A percentile compares a stretch with the other conserved stretches of the same genome.
These are phyloP conservation scores for Lasiosphaeriaceae sp. DNA, from an alignment of 495 filamentous ascomycete genomes.

Conservation along the genomic window DNA sequence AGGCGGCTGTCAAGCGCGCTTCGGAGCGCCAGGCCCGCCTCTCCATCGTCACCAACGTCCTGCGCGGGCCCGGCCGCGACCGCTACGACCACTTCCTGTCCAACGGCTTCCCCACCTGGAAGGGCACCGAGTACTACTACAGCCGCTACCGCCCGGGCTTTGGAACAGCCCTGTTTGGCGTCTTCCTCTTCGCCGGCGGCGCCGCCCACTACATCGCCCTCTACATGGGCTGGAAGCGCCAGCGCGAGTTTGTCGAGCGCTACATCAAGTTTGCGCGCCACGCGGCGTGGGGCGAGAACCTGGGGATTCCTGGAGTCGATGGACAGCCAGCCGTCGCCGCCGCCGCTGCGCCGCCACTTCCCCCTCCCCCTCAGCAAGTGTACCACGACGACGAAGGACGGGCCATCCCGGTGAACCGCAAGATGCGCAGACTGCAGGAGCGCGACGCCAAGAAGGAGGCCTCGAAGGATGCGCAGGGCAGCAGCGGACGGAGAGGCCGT, in stretches of 20 bases:
- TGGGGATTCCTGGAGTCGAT: constrained; percentile 58
- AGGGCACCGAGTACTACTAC: constrained; percentile 98
- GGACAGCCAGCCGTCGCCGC: constrained; percentile 37
- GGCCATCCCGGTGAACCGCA: constrained; percentile 67
- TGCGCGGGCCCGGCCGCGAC: constrained; percentile 72
- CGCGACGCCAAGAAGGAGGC: constrained; percentile 70
- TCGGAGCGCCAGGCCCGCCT: constrained; percentile 76
- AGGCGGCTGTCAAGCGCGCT: constrained; percentile 69
- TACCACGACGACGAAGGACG: constrained; percentile 47
- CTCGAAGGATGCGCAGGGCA: constrained; percentile 26
- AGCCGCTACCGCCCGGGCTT: constrained; percentile 85
- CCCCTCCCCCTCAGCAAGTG: constrained; percentile 27
- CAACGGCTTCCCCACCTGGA: constrained; percentile 94
- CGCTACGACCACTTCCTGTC: constrained; percentile 94
- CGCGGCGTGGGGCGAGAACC: constrained; percentile 73
- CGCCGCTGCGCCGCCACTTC: constrained; percentile 19
- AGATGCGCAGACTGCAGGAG: constrained; percentile 83
- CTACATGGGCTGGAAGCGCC: constrained; percentile 79
- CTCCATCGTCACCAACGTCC: constrained; percentile 76
- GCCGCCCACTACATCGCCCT: constrained; percentile 80
- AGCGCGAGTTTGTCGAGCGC: constrained; percentile 81
- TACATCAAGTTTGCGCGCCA: constrained; percentile 87
- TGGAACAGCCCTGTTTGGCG: constrained; percentile 72
- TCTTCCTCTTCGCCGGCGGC: constrained; percentile 84
- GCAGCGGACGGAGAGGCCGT: constrained; percentile 27